Percentiles rank a stretch among this genome's conserved stretches.
phyloP scores from a whole-genome alignment of 1,284 basidiomycete species.

The Malassezia psittaci region DNA sequence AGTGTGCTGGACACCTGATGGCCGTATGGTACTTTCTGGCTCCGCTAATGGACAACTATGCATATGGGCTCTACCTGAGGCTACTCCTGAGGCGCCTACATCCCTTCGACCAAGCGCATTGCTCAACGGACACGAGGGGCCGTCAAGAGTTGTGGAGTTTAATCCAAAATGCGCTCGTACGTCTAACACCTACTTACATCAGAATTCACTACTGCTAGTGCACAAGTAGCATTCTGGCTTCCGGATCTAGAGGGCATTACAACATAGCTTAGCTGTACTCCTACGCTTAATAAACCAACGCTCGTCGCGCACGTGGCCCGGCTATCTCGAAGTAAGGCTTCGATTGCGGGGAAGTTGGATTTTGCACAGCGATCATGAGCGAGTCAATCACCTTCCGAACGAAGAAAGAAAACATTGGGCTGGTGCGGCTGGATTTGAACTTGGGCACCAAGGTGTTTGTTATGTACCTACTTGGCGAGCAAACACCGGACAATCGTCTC shows the following conservation, averaged over 20 bases:
- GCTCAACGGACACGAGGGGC: conserved; percentile 27
- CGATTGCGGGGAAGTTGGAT: neutral
- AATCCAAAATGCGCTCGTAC: conserved; percentile 38
- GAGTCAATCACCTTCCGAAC: conserved; percentile 5
- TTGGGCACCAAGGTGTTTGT: conserved; percentile 25
- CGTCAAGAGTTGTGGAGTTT: conserved; percentile 31
- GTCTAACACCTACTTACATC: conserved; percentile 12
- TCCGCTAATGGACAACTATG: conserved; percentile 10
- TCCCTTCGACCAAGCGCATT: conserved; percentile 19
- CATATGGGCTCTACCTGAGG: conserved; percentile 28
- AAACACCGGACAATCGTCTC: conserved; percentile 59
- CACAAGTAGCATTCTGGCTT: conserved; percentile 39
- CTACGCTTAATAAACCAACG: too few relatives aligned
- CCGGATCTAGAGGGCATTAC: conserved; percentile 19
- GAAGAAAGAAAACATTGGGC: conserved; percentile 4
- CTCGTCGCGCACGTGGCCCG: neutral
- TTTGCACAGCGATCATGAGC: neutral
- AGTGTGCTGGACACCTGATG: conserved; percentile 39
- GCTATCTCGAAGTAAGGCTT: neutral
- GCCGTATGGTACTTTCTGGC: conserved; percentile 34
- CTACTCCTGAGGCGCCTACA: neutral
- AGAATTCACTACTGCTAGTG: conserved; percentile 34
- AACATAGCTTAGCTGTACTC: neutral
- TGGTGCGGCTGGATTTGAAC: conserved; percentile 22
- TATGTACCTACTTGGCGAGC: conserved; percentile 27